phyloP scores from a whole-genome alignment of 1,139 yeast species.

The Kodamaea plutei region DNA sequence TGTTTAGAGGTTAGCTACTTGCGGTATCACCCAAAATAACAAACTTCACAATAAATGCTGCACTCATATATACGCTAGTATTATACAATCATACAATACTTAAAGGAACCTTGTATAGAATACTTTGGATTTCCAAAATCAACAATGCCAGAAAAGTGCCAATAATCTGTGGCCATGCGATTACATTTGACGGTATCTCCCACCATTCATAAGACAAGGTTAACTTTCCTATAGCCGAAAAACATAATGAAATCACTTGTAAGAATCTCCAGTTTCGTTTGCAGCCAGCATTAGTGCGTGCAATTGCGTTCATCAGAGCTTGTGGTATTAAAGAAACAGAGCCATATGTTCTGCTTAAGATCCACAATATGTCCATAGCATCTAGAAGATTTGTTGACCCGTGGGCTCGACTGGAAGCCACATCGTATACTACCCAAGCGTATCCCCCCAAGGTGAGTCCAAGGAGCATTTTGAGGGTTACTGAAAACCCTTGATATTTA shows the following conservation, averaged over 20 bases:
- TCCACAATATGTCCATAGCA: constrained; percentile 27
- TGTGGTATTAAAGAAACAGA: constrained; percentile 25
- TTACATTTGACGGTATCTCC: constrained; percentile 23
- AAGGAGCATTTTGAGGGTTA: constrained; percentile 9
- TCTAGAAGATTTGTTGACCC: constrained; percentile 19
- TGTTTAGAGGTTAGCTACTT: too few relatives aligned
- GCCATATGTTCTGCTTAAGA: constrained; percentile 15
- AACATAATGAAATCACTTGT: constrained; percentile 10
- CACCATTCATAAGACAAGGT: constrained; percentile 16
- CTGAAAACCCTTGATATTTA: constrained; percentile 21
- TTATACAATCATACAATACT: too few relatives aligned
- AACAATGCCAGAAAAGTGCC: constrained; percentile 1
- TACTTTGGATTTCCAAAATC: constrained; percentile 1
- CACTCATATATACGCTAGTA: too few relatives aligned
- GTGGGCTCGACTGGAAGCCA: too few relatives aligned
- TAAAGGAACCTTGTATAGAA: too few relatives aligned
- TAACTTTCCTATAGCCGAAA: constrained; percentile 9
- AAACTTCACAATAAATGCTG: too few relatives aligned
- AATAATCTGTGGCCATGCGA: constrained; percentile 15
- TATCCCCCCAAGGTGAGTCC: constrained; percentile 3
- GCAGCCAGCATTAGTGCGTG: constrained; percentile 16
- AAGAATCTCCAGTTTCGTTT: constrained; percentile 11
- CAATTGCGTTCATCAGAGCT: constrained; percentile 25
- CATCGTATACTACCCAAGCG: too few relatives aligned
- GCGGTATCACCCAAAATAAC: too few relatives aligned